Evolutionary conservation across 169 alveolate species (phyloP).

Genomic region (Cryptosporidium xiaoi): DNA sequence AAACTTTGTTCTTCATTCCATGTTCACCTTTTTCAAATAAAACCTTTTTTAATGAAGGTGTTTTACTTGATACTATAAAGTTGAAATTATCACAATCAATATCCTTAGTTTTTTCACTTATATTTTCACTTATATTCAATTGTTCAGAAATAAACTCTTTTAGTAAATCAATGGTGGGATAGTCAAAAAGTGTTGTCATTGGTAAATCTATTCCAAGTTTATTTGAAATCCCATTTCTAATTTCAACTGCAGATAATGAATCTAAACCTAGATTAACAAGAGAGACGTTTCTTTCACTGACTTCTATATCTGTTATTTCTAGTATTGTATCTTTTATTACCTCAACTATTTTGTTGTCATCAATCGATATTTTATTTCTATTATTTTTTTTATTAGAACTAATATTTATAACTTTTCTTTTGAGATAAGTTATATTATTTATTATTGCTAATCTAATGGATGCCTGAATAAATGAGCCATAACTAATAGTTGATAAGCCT

Average conservation of each 20-base stretch:
- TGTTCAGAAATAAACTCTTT: conserved; percentile 11
- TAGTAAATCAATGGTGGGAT: conserved; percentile 35
- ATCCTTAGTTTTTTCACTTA: not conserved
- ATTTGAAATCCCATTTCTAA: conserved; percentile 42
- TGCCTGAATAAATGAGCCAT: conserved; percentile 65
- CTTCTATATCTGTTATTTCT: conserved; percentile 42
- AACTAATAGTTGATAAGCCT: conserved; percentile 1
- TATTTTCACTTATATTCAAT: not conserved
- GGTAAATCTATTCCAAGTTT: conserved; percentile 9
- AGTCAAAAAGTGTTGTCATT: conserved; percentile 50
- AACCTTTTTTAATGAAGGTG: conserved; percentile 24
- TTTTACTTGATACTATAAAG: conserved; percentile 5
- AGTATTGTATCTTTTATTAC: conserved; percentile 14
- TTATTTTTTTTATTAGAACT: not conserved
- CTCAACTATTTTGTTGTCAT: not conserved
- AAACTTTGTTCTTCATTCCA: not conserved
- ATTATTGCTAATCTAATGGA: conserved; percentile 42
- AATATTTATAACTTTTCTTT: too few species aligned
- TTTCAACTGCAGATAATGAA: conserved; percentile 68
- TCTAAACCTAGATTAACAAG: conserved; percentile 34
- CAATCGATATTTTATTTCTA: not conserved
- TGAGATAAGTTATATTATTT: conserved; percentile 27
- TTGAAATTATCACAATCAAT: not conserved
- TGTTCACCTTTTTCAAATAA: not conserved
- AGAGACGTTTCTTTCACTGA: conserved; percentile 5